Conservation (phyloP, 768 basidiomycete genomes). For the Pisolithus marmoratus region DNA sequence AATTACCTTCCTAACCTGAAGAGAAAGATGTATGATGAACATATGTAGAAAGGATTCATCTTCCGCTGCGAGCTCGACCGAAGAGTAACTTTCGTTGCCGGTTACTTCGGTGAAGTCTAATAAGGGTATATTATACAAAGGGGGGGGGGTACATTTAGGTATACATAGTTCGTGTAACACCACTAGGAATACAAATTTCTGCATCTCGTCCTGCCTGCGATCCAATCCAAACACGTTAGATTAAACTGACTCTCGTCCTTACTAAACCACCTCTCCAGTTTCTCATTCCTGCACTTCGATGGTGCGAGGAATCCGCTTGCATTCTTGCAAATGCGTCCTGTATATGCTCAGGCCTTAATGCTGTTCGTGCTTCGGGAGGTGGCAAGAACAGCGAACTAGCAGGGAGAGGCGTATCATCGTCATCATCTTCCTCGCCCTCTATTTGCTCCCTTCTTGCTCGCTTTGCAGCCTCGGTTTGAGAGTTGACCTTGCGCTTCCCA, state of each 20-base stretch:
- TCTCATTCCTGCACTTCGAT: slow-evolving; percentile 78
- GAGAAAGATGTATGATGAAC: not conserved
- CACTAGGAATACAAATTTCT: not conserved
- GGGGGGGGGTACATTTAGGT: not conserved
- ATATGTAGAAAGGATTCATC: too few relatives aligned
- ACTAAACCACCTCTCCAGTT: slow-evolving; percentile 87
- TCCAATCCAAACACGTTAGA: slow-evolving; percentile 31
- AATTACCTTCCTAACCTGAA: slow-evolving; percentile 64
- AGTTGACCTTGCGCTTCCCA: slow-evolving; percentile 62
- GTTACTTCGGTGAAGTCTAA: too few relatives aligned
- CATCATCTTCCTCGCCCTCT: slow-evolving; percentile 45
- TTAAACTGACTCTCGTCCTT: slow-evolving; percentile 73
- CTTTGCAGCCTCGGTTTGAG: slow-evolving; percentile 40
- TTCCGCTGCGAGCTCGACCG: too few relatives aligned
- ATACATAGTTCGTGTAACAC: not conserved
- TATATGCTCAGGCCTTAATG: slow-evolving; percentile 79
- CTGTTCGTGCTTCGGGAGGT: slow-evolving; percentile 75
- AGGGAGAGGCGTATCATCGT: slow-evolving; percentile 65
- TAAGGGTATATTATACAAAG: too few relatives aligned
- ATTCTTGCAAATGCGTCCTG: slow-evolving; percentile 88
- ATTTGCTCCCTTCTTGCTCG: slow-evolving; percentile 42
- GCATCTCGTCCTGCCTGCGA: not conserved
- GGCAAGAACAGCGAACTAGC: slow-evolving; percentile 73
- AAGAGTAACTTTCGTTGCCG: too few relatives aligned
- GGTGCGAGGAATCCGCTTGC: slow-evolving; percentile 80